Evolutionary conservation across 2,329 filamentous ascomycete genomes (phyloP), one percentile per base, ranked within the genome.

Genomic region (Talaromyces funiculosus): DNA sequence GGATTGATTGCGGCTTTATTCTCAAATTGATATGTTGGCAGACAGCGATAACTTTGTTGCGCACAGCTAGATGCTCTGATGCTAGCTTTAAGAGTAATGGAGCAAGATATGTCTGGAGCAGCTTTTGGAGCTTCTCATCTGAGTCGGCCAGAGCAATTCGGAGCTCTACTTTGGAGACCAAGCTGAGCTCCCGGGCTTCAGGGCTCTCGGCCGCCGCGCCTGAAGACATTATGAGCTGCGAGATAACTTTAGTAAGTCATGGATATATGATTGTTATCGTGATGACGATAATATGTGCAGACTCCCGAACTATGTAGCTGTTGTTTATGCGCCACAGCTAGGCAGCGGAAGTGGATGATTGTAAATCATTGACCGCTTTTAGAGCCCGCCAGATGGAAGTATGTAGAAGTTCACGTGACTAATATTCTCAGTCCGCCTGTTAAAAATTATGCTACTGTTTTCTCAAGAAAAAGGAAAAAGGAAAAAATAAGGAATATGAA

Each of bases 131-230:
- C 76, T 93, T 95, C 64, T 85, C 81, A 72, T 97, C 93, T 56
- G 91, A 87, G 67, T 91, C 89, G 29, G 92, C 89, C 57, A 93
- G 84, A 29, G 85, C 88, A 68, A 97, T 94, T 64, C 87, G 85
- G 70, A 94, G 85, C 73, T 95, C 92, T 49, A 96, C 88, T 71
- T 90, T 93, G 69, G 90, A 89, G 57, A 96, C 84, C 63, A 97
- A 84, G 65, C 86, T 84, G 66, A 96, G 81, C 82, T 96, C 92
- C 64, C 87, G 85, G 74, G 88, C 74, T 62, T 77, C 75, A 60
- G 68, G 64, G 68, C 69, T 76, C 65, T 68, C 69, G 60, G 69
- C 66, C 38, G 61, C 64, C 26, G 43, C 49, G 43, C 69, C 69
- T 61, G 71, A 65, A 64, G 73, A 70, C 73, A 75, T 75, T 60